Base-by-base conservation (phyloP, 2,329 filamentous ascomycete genomes). In the Pseudopyrenochaeta lycopersici region DNA sequence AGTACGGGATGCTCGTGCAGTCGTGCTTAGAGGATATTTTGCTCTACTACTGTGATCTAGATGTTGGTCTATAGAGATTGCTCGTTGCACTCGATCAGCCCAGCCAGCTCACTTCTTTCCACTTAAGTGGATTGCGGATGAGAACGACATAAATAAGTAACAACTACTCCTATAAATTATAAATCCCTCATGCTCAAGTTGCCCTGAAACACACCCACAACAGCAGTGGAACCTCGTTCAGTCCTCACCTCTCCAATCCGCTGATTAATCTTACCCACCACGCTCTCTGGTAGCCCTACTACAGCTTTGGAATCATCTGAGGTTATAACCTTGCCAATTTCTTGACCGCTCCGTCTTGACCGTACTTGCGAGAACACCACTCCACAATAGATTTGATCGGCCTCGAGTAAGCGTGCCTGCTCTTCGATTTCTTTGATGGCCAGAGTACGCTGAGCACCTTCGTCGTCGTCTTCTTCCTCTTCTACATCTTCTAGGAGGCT, bases 381-480 rank as follows among this genome's bases (percentile, higher is more conserved):
- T 30, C 57, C 57, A 31, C 35, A 60, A 44, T 45, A 56, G 6
- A 60, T 40, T 23, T 60, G 47, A 21, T 49, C 27, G 20, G 50
- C 47, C 21, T 57, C 50, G 1, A 58, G 39, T 15, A 60, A 3
- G 31, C 54, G 50, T 41, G 27, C 41, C 32, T 51, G 57, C 45
- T 60, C 31, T 30, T 58, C 44, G 10, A 60, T 30, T 20, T 54
- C 51, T 30, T 49, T 21, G n/a, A 60, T 49, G 23, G 57, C 57
- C n/a, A 58, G 35, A n/a, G 2, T 42, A 32, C 44, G 53, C 30
- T 49, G 23, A 21, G 51, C 54, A 46, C 30, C n/a, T n/a, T n/a
- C n/a, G n/a, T n/a, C 47, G 15, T 14, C 44, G n/a, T 54, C 54
- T 47, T 57, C 51, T 15, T 60, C 54, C 14, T 60, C 57, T 38